Evolutionary conservation across 176 grass and related monocot species (phyloP), one percentile per base, ranked within the genome.

Genomic region (Cenchrus purpureus): DNA sequence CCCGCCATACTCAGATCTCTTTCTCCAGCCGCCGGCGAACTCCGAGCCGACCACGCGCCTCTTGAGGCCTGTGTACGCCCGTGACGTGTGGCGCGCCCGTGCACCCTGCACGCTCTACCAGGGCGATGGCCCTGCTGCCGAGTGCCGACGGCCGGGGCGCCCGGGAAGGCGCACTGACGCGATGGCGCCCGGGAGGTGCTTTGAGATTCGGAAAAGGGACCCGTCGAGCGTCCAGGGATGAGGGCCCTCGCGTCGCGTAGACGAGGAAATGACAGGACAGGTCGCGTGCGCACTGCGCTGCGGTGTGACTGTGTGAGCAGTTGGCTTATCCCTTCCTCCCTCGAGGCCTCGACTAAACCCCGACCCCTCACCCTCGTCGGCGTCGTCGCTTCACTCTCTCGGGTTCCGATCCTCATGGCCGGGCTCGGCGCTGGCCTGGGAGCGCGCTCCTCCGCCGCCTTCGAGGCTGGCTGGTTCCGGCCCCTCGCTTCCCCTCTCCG

Each of bases 381-480:
- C 12, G 61, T 31, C 4, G 25, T 13, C 58, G 61, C n/a, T 12
- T 64, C n/a, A 4, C 13, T 20, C 20, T 8, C 73, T 19, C 44
- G 2, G 46, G 29, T 22, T 48, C 52, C 55, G 8, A 43, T 63
- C 31, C 13, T 42, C 81, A 89, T 81, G 87, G 77, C 76, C 17
- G 77, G 49, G 68, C 15, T 85, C 55, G 67, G 53, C 48, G 25
- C 79, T 12, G 76, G 72, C 55, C 4, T 53, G 73, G 71, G 34
- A 52, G n/a, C 81, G 10, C 48, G 22, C 34, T 64, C 83, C 8
- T 17, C 55, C 8, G 52, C 73, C 6, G 12, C 79, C 49, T 51
- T 86, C 65, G 50, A 51, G 43, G 40, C 59, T 67, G 51, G 73
- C 28, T 11, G 17, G 8, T 44, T 44, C 28, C 84, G 66, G n/a